phyloP scores from a whole-genome alignment of 1,284 basidiomycete species.

The Leccinum pseudoinsigne region DNA sequence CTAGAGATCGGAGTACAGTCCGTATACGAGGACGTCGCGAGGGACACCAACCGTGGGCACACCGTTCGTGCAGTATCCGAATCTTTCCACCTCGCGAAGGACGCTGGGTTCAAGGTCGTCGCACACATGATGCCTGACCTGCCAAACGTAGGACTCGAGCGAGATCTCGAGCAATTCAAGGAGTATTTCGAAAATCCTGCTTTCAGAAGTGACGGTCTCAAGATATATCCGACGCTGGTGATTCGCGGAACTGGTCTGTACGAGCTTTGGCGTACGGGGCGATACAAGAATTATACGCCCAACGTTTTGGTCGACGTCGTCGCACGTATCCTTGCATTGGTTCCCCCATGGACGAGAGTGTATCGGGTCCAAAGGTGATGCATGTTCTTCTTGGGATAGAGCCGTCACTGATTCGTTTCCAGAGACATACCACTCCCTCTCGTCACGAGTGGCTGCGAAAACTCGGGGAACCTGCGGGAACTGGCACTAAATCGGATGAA shows the following conservation, averaged over 20 bases:
- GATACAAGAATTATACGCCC: constrained; percentile 99
- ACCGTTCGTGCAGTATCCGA: constrained; percentile 98
- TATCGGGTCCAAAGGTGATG: constrained; percentile 91
- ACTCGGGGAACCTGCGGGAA: constrained; percentile 95
- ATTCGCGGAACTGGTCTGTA: constrained; percentile 98
- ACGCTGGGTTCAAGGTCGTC: constrained; percentile 99
- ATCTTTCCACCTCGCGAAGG: constrained; percentile 97
- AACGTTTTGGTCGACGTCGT: constrained; percentile 98
- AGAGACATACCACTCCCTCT: constrained; percentile 97
- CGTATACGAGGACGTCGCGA: constrained; percentile 98
- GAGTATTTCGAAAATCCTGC: constrained; percentile 99
- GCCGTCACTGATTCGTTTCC: constrained; percentile 11
- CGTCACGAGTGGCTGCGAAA: constrained; percentile 96
- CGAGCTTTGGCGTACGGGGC: constrained; percentile 94
- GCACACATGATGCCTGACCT: constrained; percentile 99
- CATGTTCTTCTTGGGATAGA: constrained; percentile 1
- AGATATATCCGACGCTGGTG: constrained; percentile 98
- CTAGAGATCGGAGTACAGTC: constrained; percentile 99
- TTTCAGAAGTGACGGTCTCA: constrained; percentile 96
- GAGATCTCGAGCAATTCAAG: constrained; percentile 98
- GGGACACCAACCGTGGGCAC: constrained; percentile 97
- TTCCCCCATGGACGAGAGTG: constrained; percentile 98
- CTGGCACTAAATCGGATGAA: constrained; percentile 97
- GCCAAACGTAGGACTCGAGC: constrained; percentile 96
- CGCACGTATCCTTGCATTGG: constrained; percentile 92